Evolutionary conservation across 345 rosid species (phyloP).

Genomic region (Schrenkiella parvula): DNA sequence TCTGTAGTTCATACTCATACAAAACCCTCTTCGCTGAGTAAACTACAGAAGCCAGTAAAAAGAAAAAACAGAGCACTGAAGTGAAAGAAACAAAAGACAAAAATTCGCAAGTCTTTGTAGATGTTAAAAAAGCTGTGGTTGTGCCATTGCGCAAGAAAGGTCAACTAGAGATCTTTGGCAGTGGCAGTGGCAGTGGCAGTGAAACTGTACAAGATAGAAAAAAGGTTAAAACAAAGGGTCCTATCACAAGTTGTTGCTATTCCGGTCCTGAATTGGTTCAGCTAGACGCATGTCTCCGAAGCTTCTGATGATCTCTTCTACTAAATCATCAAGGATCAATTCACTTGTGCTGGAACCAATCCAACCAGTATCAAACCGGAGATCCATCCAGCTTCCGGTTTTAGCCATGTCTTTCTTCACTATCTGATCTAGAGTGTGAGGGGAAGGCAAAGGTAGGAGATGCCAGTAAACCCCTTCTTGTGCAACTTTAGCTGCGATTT

Average conservation of each 20-base stretch:
- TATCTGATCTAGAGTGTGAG: slow-evolving; percentile 72
- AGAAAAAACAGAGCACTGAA: not conserved
- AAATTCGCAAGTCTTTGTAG: not conserved
- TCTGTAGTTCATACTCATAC: slow-evolving; percentile 11
- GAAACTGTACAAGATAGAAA: slow-evolving; percentile 29
- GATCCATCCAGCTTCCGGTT: slow-evolving; percentile 76
- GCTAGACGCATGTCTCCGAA: slow-evolving; percentile 17
- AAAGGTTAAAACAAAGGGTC: slow-evolving; percentile 4
- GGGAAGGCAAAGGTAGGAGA: slow-evolving; percentile 59
- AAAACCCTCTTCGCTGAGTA: slow-evolving; percentile 16
- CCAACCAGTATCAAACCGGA: slow-evolving; percentile 43
- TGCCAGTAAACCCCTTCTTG: slow-evolving; percentile 70
- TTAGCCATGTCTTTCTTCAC: slow-evolving; percentile 74
- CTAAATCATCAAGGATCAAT: slow-evolving; percentile 57
- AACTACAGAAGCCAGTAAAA: slow-evolving; percentile 19
- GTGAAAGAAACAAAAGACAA: not conserved
- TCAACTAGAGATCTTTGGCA: slow-evolving; percentile 24
- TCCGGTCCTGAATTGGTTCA: slow-evolving; percentile 8
- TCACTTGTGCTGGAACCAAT: slow-evolving; percentile 49
- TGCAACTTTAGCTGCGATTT: slow-evolving; percentile 46
- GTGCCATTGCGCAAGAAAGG: slow-evolving; percentile 17
- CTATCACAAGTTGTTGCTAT: not conserved
- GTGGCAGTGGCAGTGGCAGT: slow-evolving; percentile 12
- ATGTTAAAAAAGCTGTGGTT: slow-evolving; percentile 18
- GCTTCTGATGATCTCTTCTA: slow-evolving; percentile 50